Evolutionary conservation across 805 yeast genomes (phyloP).

Genomic region (Nematodospora valgi): DNA sequence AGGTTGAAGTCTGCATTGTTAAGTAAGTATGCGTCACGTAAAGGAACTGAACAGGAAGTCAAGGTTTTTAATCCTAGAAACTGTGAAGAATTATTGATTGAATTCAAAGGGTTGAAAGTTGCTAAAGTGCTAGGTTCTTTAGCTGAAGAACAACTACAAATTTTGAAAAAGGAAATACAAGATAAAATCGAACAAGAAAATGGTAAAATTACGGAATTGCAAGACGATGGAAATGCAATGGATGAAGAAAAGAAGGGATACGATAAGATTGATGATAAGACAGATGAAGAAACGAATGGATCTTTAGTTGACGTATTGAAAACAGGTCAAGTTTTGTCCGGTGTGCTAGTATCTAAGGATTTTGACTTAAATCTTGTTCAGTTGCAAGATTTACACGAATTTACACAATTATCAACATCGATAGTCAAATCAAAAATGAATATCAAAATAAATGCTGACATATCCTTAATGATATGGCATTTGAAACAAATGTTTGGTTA

Average conservation of each 20-base stretch:
- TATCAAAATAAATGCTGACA: slow-evolving; percentile 73
- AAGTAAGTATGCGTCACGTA: slow-evolving; percentile 77
- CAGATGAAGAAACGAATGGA: slow-evolving; percentile 8
- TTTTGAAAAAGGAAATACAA: slow-evolving; percentile 53
- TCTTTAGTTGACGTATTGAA: slow-evolving; percentile 7
- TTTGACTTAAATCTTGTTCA: slow-evolving; percentile 82
- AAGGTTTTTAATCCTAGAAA: slow-evolving; percentile 90
- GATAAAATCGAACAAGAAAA: slow-evolving; percentile 46
- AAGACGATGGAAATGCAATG: slow-evolving; percentile 12
- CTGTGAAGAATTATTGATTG: slow-evolving; percentile 72
- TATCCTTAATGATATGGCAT: slow-evolving; percentile 83
- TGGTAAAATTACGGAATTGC: slow-evolving; percentile 32
- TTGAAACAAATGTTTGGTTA: slow-evolving; percentile 93
- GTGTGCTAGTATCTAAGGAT: slow-evolving; percentile 87
- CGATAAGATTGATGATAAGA: slow-evolving; percentile 11
- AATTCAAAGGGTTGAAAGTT: slow-evolving; percentile 77
- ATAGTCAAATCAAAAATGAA: slow-evolving; percentile 79
- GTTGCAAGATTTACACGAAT: slow-evolving; percentile 84
- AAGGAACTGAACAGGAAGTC: slow-evolving; percentile 85
- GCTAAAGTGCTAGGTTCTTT: slow-evolving; percentile 67
- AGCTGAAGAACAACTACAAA: slow-evolving; percentile 41
- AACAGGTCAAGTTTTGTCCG: slow-evolving; percentile 52
- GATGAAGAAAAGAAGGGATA: slow-evolving; percentile 10
- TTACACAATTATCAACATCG: slow-evolving; percentile 81
- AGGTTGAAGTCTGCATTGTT: slow-evolving; percentile 88